Evolutionary conservation across 169 alveolate genomes (phyloP).

Genomic region (Cryptosporidium baileyi): DNA sequence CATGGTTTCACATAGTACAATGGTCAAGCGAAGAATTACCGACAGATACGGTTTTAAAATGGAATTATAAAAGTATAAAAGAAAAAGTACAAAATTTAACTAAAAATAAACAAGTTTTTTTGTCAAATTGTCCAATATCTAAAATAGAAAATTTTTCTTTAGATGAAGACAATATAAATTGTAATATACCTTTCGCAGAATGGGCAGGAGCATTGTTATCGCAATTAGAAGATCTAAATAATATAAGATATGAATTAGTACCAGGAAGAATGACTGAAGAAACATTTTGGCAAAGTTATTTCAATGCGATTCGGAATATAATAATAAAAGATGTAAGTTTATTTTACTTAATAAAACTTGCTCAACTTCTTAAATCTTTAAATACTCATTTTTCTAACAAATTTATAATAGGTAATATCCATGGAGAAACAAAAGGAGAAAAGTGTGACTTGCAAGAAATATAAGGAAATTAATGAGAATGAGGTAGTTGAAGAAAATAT

Average conservation of each 20-base stretch:
- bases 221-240: slow-evolving; percentile 48
- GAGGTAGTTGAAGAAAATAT: slow-evolving; percentile 8
- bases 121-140: slow-evolving; percentile 58
- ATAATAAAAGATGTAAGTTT: slow-evolving; percentile 58
- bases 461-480: slow-evolving; percentile 32
- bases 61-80: slow-evolving; percentile 65
- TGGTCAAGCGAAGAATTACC: slow-evolving; percentile 72
- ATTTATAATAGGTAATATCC: too few species aligned
- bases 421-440: background rate
- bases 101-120: slow-evolving; percentile 25
- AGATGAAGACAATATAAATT: slow-evolving; percentile 17
- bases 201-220: slow-evolving; percentile 70
- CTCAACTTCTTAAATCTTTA: too few species aligned
- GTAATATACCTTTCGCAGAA: slow-evolving; percentile 49
- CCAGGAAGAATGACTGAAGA: slow-evolving; percentile 73
- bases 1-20: slow-evolving; percentile 75
- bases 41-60: slow-evolving; percentile 69
- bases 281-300: slow-evolving; percentile 73
- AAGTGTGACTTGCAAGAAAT: background rate
- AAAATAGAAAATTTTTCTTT: slow-evolving; percentile 44
- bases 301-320: slow-evolving; percentile 68
- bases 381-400: too few species aligned
- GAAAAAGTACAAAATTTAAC: slow-evolving; percentile 55
- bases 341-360: background rate
- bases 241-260: slow-evolving; percentile 71